A percentile compares a stretch with the other conserved stretches of the same genome.
These are phyloP conservation scores for Vitis rotundifolia DNA, from an alignment of 164 flowering plant genomes.

Conservation along the genomic window DNA sequence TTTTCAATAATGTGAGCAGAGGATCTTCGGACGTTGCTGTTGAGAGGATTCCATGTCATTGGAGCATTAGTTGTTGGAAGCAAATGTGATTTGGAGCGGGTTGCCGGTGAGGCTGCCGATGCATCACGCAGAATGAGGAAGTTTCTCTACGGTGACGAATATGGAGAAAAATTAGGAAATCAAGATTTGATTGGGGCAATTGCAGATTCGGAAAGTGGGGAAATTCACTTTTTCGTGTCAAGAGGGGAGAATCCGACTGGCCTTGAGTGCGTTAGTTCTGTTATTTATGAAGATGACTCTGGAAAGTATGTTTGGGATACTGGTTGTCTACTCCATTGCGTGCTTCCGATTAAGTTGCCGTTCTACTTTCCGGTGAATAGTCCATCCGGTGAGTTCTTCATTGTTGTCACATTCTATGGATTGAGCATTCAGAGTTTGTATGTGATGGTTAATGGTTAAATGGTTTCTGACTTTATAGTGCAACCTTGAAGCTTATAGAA, in stretches of 20 bases:
- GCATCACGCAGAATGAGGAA: conserved; percentile 46
- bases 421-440: neutral
- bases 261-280: conserved; percentile 36
- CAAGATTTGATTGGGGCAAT: conserved; percentile 59
- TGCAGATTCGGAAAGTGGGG: conserved; percentile 35
- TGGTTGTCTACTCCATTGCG: conserved; percentile 74
- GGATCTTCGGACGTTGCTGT: conserved; percentile 57
- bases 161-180: conserved; percentile 16
- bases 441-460: neutral
- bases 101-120: conserved; percentile 47
- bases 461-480: no score
- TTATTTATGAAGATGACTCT: conserved; percentile 55
- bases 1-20: conserved; percentile 32
- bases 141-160: conserved; percentile 22
- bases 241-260: conserved; percentile 20
- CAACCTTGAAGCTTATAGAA: no score
- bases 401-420: neutral
- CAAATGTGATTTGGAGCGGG: conserved; percentile 27
- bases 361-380: conserved; percentile 47
- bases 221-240: conserved; percentile 49
- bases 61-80: conserved; percentile 55
- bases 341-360: conserved; percentile 65
- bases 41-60: conserved; percentile 65
- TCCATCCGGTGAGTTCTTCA: conserved; percentile 37
- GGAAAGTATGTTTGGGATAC: conserved; percentile 74